A percentile compares a stretch with the other conserved stretches of the same genome.
These are phyloP conservation scores for Acarospora socialis DNA, from an alignment of 2,329 filamentous ascomycete species.

Conservation along the genomic window DNA sequence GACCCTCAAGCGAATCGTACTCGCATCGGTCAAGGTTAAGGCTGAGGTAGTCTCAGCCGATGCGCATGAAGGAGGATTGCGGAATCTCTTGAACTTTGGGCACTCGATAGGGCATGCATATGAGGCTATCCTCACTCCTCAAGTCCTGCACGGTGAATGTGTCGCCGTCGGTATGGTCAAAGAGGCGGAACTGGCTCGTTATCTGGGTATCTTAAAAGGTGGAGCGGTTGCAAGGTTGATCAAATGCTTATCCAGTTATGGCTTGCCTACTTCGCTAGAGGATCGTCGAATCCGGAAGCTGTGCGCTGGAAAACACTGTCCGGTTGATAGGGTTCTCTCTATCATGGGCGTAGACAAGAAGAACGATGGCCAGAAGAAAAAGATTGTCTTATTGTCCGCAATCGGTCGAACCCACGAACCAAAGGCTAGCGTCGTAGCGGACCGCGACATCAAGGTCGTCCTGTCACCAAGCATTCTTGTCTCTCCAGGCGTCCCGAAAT, in stretches of 20 bases:
- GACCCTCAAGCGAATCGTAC: conserved; percentile 62
- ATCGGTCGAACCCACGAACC: conserved; percentile 82
- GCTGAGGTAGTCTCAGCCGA: conserved; percentile 88
- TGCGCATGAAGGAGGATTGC: conserved; percentile 82
- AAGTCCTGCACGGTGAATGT: conserved; percentile 88
- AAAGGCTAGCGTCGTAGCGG: conserved; percentile 77
- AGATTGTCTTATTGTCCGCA: conserved; percentile 79
- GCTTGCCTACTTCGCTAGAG: conserved; percentile 67
- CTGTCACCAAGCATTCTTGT: conserved; percentile 68
- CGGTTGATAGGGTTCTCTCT: conserved; percentile 67
- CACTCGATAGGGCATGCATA: conserved; percentile 96
- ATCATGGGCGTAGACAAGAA: conserved; percentile 99
- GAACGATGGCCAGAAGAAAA: conserved; percentile 90
- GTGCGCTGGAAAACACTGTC: conserved; percentile 75
- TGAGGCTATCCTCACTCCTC: conserved; percentile 87
- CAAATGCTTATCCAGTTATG: conserved; percentile 92
- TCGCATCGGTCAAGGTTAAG: conserved; percentile 86
- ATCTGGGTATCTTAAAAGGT: conserved; percentile 70
- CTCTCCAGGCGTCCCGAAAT: conserved; percentile 52
- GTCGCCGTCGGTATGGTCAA: conserved; percentile 98
- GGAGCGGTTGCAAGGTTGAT: conserved; percentile 77
- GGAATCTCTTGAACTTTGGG: conserved; percentile 92
- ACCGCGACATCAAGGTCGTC: conserved; percentile 67
- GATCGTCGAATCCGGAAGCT: conserved; percentile 72
- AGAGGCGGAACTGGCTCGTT: conserved; percentile 83